A percentile compares a stretch with the other conserved stretches of the same genome.
Conservation (phyloP, 2,329 filamentous ascomycete genomes). For the Monosporascus sp. region DNA sequence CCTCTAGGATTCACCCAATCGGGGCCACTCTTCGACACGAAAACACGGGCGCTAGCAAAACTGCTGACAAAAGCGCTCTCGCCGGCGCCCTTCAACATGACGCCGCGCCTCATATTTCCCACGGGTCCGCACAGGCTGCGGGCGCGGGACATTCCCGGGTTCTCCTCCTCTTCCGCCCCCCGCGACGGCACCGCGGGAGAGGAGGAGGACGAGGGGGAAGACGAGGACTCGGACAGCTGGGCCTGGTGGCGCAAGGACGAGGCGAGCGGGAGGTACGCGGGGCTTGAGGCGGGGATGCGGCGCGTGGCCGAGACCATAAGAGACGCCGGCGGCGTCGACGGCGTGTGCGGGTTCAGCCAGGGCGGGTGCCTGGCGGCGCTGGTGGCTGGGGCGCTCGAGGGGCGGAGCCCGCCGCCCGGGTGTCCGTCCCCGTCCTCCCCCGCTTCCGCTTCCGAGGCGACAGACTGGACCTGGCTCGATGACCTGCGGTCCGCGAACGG, state of each 20-base stretch:
- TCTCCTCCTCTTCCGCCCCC: slow-evolving; percentile 33
- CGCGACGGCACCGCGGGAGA: slow-evolving; percentile 30
- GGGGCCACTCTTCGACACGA: slow-evolving; percentile 75
- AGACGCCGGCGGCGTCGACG: slow-evolving; percentile 65
- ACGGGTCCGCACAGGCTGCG: slow-evolving; percentile 61
- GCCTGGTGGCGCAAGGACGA: slow-evolving; percentile 78
- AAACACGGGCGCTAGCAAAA: slow-evolving; percentile 84
- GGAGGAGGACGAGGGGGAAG: slow-evolving; percentile 34
- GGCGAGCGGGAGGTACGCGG: slow-evolving; percentile 58
- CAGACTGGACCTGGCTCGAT: slow-evolving; percentile 35
- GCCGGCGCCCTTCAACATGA: slow-evolving; percentile 45
- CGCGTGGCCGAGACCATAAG: slow-evolving; percentile 57
- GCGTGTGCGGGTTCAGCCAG: slow-evolving; percentile 77
- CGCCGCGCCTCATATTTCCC: slow-evolving; percentile 58
- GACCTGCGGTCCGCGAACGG: slow-evolving; percentile 45
- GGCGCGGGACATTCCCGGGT: slow-evolving; percentile 66
- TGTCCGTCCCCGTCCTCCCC: slow-evolving; percentile 6
- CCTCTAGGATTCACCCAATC: slow-evolving; percentile 79
- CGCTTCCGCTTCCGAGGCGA: slow-evolving; percentile 18
- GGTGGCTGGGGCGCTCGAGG: slow-evolving; percentile 67
- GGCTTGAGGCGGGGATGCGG: slow-evolving; percentile 63
- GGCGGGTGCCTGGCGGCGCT: slow-evolving; percentile 69
- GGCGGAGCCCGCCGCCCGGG: slow-evolving; percentile 21
- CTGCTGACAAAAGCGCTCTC: slow-evolving; percentile 69
- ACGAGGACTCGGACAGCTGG: slow-evolving; percentile 60